Evolutionary conservation across 495 filamentous ascomycete species (phyloP), one percentile per base, ranked within the genome.

Genomic region (Pseudoneurospora amorphoporcata): DNA sequence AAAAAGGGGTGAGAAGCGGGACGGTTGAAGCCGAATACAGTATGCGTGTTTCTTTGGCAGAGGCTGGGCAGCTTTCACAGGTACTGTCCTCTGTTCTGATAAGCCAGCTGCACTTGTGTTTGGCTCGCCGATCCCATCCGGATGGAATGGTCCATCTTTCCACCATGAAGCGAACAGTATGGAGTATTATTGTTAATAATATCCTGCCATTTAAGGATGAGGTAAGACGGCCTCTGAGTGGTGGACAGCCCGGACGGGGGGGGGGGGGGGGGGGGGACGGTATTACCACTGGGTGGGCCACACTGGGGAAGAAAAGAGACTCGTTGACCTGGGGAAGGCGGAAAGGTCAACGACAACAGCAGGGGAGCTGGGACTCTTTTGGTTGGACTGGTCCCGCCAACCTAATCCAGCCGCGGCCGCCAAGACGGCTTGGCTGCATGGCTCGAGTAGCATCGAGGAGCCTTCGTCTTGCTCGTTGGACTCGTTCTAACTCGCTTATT

Each of bases 321-420:
- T 74, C 43, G 72, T 69, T 72, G 43, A 39, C 65, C 38, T 32
- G 37, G 70, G 69, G 35, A 14, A 71, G 38, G 35, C 19, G 29
- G 39, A n/a, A 47, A 35, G 69, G 12, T 45, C 35, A 29, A 43
- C 16, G 47, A 45, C 39, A 37, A 53, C 70, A 45, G 42, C 39
- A 70, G 45, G 16, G 41, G 32, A 72, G 16, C 23, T 65, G 37
- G 39, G 71, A 19, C 39, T 69, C 19, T 3, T 42, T 39, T 43
- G 41, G 71, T n/a, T 32, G 32, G 69, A 53, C 7, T 37, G 17
- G 17, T 71, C 40, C 40, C 41, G 53, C 42, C 74, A 40, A 73
- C 72, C 73, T 65, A 71, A 76, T 76, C 73, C 75, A 76, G 69
- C 75, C 68, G 75, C 68, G 68, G 47, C 53, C 35, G 75, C 75